phyloP scores from a whole-genome alignment of 2,329 filamentous ascomycete genomes.

The Teratosphaeria nubilosa region DNA sequence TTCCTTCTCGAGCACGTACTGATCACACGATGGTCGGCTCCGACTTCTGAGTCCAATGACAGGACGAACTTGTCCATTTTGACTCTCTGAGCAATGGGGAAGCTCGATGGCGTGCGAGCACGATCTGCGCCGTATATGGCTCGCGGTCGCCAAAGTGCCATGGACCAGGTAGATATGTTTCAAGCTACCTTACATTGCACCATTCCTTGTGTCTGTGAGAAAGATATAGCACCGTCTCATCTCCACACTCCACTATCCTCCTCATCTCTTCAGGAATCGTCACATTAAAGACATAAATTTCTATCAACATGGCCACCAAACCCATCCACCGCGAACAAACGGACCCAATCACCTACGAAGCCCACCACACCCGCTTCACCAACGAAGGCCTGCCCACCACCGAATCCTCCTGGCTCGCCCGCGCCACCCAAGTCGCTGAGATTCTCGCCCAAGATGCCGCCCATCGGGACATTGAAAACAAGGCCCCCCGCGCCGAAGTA shows the following conservation, averaged over 20 bases:
- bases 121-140: background rate
- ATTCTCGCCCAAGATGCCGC: constrained; percentile 42
- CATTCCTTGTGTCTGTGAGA: background rate
- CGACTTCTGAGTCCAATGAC: background rate
- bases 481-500: constrained; percentile 42
- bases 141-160: background rate
- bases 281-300: background rate
- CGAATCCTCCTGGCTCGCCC: constrained; percentile 36
- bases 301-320: constrained; percentile 6
- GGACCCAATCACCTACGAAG: constrained; percentile 17
- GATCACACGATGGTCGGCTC: too few species aligned
- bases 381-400: constrained; percentile 28
- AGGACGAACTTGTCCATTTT: background rate
- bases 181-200: background rate
- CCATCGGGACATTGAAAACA: constrained; percentile 41
- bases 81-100: background rate
- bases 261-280: background rate
- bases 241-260: background rate
- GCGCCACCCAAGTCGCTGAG: constrained; percentile 40
- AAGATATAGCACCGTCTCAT: background rate
- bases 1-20: too few species aligned
- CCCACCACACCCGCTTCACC: constrained; percentile 15
- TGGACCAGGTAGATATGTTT: background rate
- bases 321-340: constrained; percentile 11
- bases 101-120: background rate